Percentiles rank a stretch among this genome's conserved stretches.
Conservation (phyloP, 805 yeast genomes). For the Metschnikowia lunata region DNA sequence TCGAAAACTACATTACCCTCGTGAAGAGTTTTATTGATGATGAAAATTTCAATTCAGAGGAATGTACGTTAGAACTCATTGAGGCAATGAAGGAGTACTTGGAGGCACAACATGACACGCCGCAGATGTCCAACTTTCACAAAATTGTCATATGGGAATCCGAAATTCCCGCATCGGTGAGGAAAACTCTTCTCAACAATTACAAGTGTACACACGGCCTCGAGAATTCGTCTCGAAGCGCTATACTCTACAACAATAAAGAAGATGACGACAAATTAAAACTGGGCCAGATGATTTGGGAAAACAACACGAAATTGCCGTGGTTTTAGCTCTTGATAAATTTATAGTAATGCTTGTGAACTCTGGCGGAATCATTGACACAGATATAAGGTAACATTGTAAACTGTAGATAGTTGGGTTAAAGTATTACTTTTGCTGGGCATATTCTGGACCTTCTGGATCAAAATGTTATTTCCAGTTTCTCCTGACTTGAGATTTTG, state of each 20-base stretch:
- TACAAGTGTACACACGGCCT: conserved; percentile 20
- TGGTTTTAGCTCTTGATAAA: conserved; percentile 28
- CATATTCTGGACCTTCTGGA: too few relatives aligned
- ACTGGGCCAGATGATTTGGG: conserved; percentile 34
- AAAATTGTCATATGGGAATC: conserved; percentile 33
- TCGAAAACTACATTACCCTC: conserved; percentile 22
- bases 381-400: too few relatives aligned
- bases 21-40: conserved; percentile 24
- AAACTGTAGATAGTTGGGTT: too few relatives aligned
- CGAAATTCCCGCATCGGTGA: conserved; percentile 21
- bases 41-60: conserved; percentile 16
- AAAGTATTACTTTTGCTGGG: too few relatives aligned
- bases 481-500: too few relatives aligned
- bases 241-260: conserved; percentile 25
- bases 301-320: conserved; percentile 37
- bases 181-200: conserved; percentile 14
- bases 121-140: conserved; percentile 14
- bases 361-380: too few relatives aligned
- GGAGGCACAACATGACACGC: conserved; percentile 11
- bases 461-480: too few relatives aligned
- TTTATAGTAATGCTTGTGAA: too few relatives aligned
- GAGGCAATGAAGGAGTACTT: conserved; percentile 15
- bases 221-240: conserved; percentile 35
- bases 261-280: conserved; percentile 24
- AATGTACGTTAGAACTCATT: conserved; percentile 12